Percentiles rank a stretch among this genome's conserved stretches.
phyloP scores from a whole-genome alignment of 2,329 filamentous ascomycete species.

The Sporothrix mexicana region DNA sequence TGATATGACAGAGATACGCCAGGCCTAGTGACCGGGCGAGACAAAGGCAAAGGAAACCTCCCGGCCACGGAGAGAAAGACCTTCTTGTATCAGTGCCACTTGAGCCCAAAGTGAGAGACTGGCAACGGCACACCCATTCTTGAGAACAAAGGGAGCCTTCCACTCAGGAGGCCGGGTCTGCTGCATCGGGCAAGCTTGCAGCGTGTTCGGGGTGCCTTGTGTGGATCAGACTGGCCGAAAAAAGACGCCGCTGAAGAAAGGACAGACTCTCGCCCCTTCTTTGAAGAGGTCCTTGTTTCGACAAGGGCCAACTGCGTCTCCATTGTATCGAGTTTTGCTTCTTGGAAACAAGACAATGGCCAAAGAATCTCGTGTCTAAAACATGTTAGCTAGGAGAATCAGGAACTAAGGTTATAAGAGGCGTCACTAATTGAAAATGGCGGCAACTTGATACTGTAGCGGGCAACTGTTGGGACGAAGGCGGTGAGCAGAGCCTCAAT shows the following conservation, averaged over 20 bases:
- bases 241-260: no score
- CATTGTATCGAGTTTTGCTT: background rate
- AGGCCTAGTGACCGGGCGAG: no score
- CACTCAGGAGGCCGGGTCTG: background rate
- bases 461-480: background rate
- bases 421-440: background rate
- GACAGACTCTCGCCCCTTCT: background rate
- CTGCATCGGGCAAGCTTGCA: background rate
- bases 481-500: constrained; percentile 15
- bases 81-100: background rate
- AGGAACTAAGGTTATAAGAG: background rate
- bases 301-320: background rate
- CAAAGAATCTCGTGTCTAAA: background rate
- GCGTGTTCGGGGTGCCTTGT: background rate
- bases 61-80: background rate
- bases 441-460: constrained; percentile 4
- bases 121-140: no score
- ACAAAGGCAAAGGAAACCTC: background rate
- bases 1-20: no score
- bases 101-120: background rate
- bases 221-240: background rate
- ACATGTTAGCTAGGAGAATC: background rate
- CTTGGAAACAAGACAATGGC: constrained; percentile 18
- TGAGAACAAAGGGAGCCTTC: background rate
- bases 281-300: background rate